A percentile compares a stretch with the other conserved stretches of the same genome.
These are phyloP conservation scores for Periglandula ipomoeae DNA, from an alignment of 2,329 filamentous ascomycete species.

Conservation along the genomic window DNA sequence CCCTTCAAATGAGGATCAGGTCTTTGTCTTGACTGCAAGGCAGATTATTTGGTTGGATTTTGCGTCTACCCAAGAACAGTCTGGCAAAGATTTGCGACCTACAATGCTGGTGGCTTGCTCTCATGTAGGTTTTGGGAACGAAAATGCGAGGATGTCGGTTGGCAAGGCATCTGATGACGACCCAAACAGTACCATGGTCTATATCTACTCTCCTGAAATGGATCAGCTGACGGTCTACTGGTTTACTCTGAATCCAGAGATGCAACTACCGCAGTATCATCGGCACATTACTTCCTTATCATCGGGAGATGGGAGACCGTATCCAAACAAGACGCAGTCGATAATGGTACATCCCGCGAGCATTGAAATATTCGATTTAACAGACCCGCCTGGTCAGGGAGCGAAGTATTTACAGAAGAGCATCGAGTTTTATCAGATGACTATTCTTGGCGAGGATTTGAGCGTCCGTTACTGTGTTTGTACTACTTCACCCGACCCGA, in stretches of 20 bases:
- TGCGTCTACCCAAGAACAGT: constrained; percentile 7
- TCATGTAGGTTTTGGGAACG: constrained; percentile 18
- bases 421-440: constrained; percentile 38
- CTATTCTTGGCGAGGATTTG: constrained; percentile 32
- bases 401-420: constrained; percentile 22
- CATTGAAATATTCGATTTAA: constrained; percentile 10
- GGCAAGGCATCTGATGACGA: constrained; percentile 16
- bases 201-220: constrained; percentile 22
- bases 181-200: constrained; percentile 19
- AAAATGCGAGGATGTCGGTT: constrained; percentile 20
- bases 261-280: constrained; percentile 26
- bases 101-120: constrained; percentile 20
- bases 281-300: constrained; percentile 24
- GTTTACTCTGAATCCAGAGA: constrained; percentile 19
- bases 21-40: constrained; percentile 50
- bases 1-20: constrained; percentile 34
- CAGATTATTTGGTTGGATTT: constrained; percentile 41
- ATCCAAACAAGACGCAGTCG: constrained; percentile 13
- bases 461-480: constrained; percentile 32
- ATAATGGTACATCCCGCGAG: constrained; percentile 20
- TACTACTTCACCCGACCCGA: constrained; percentile 16
- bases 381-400: constrained; percentile 15
- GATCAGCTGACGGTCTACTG: constrained; percentile 27
- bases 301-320: constrained; percentile 4
- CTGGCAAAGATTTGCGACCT: constrained; percentile 11